Base-by-base conservation (phyloP, 441 rosid genomes). In the Populus trichocarpa region DNA sequence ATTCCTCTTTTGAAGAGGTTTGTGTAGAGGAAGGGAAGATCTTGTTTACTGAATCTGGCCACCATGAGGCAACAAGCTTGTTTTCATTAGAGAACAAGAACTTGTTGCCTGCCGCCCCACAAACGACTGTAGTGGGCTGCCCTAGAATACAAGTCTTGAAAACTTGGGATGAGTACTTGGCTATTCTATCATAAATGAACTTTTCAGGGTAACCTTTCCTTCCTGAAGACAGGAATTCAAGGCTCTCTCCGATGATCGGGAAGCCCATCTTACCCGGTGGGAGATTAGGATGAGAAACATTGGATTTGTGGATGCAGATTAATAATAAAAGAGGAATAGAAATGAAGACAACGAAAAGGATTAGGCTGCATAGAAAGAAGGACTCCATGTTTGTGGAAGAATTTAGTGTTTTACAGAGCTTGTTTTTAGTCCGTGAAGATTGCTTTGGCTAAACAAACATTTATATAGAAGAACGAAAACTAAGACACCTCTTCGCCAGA, bases 11-110 rank as follows among this genome's bases (percentile, higher is more conserved):
- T 1, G 67, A 70, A 2, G 16, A 87, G 66, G 63, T 84, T 83
- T 12, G 80, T 84, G 14, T 69, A 0, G 87, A 79, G 8, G 88
- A 79, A 20, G 86, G 86, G 78, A 87, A 84, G 35, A 87, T 69
- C 72, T 86, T 86, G 69, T 84, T 66, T 2, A 87, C 87, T 0
- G 88, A 80, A 14, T 79, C 82, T 0, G 90, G 90, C 86, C 86
- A 87, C 90, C 90, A 87, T 0, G 88, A 75, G 10, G 38, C 74
- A 53, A 87, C 90, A 0, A 84, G 81, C 73, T 84, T 87, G 82
- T 84, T 81, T 57, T 87, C 90, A 33, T 88, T 89, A 14, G 94
- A 87, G 81, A 90, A 90, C 72, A 88, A 78, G 85, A 90, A 90
- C 77, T 84, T 87, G 85, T 90, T 87, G 5, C 90, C 89, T 0